phyloP scores from a whole-genome alignment of 768 basidiomycete species.

The Mrakia frigida region DNA sequence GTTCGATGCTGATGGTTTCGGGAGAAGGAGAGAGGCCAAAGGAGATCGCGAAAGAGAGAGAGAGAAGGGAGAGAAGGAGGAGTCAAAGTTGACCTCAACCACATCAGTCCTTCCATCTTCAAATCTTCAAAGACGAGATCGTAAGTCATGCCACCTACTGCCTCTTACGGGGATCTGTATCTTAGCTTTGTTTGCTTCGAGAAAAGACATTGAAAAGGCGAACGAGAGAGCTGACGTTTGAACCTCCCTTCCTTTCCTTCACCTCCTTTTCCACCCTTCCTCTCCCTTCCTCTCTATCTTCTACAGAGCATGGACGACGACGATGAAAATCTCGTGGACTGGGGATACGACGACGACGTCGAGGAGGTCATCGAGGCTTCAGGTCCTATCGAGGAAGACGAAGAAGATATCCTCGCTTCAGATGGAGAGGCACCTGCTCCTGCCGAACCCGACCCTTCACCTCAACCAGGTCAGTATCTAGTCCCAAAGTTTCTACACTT shows the following conservation, averaged over 20 bases:
- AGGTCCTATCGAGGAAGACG: background rate
- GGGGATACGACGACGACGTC: slow-evolving; percentile 27
- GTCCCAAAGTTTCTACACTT: background rate
- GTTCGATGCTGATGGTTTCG: background rate
- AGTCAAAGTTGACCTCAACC: background rate
- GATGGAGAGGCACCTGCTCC: background rate
- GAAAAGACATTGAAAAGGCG: background rate
- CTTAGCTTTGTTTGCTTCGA: background rate
- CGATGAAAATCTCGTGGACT: slow-evolving; percentile 24
- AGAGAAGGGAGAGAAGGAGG: background rate
- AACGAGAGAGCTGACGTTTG: background rate
- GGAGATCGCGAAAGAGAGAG: background rate
- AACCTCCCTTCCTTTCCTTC: background rate
- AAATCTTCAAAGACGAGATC: background rate
- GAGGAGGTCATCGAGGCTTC: background rate
- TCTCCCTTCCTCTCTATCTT: background rate
- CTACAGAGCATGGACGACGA: slow-evolving; percentile 15
- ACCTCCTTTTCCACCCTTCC: background rate
- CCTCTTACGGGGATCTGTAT: background rate
- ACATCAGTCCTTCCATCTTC: background rate
- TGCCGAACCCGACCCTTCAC: background rate
- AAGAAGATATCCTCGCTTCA: slow-evolving; percentile 5
- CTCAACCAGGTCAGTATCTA: background rate
- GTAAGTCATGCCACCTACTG: background rate
- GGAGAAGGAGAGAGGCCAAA: background rate